Conservation (phyloP, 208 protist genomes). For the Hexamita inflata region DNA sequence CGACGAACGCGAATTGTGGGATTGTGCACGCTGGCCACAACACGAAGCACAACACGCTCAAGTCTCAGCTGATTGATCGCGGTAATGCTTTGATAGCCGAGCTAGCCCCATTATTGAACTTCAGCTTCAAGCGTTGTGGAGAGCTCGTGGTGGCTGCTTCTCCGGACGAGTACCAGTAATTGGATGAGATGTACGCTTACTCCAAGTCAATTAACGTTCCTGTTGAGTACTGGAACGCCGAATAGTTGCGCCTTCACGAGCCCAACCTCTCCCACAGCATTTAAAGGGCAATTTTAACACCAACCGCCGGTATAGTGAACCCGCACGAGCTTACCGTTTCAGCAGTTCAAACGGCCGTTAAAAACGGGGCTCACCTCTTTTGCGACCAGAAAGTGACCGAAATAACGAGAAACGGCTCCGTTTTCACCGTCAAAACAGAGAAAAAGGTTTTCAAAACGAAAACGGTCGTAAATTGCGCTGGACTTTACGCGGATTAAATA, state of each 20-base stretch:
- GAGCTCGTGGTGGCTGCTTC: constrained; percentile 20
- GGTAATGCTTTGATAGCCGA: constrained; percentile 19
- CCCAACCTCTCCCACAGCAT: constrained; percentile 1
- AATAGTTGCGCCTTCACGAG: constrained; percentile 16
- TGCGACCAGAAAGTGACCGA: background rate
- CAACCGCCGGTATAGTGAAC: constrained; percentile 13
- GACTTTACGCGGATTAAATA: constrained; percentile 26
- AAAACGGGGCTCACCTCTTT: background rate
- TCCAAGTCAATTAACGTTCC: constrained; percentile 5
- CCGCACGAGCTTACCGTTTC: constrained; percentile 27
- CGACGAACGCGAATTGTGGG: constrained; percentile 26
- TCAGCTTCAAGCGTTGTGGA: background rate
- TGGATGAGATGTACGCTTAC: background rate
- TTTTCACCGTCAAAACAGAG: background rate
- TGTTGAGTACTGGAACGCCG: constrained; percentile 19
- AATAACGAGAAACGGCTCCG: background rate
- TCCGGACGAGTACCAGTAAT: background rate
- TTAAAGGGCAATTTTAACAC: background rate
- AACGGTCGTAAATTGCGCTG: constrained; percentile 14
- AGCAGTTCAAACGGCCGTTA: background rate
- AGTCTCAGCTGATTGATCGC: constrained; percentile 12
- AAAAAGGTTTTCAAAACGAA: background rate
- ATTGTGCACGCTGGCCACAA: constrained; percentile 23
- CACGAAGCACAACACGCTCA: constrained; percentile 8
- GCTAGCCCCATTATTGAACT: background rate